Percentiles rank a stretch among this genome's conserved stretches.
Conservation (phyloP, 1,284 basidiomycete genomes). For the Cryptococcus amylolentus region DNA sequence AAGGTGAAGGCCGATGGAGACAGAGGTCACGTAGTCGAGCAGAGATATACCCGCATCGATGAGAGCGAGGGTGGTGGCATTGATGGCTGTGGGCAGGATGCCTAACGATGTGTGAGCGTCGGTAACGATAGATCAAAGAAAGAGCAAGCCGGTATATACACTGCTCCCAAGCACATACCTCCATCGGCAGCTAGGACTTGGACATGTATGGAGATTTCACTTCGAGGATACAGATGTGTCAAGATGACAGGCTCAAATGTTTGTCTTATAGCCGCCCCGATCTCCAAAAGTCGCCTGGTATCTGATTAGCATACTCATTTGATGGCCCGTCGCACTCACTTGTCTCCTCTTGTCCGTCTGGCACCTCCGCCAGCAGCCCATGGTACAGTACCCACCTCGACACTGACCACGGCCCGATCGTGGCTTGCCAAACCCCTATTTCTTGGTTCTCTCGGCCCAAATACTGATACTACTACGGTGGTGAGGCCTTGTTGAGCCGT, state of each 20-base stretch:
- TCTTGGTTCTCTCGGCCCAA: conserved; percentile 85
- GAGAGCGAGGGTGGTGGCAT: conserved; percentile 88
- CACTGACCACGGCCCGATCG: conserved; percentile 77
- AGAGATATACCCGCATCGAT: conserved; percentile 86
- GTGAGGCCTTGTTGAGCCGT: conserved; percentile 85
- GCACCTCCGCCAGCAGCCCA: conserved; percentile 81
- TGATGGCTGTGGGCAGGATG: conserved; percentile 87
- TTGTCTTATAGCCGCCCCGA: conserved; percentile 79
- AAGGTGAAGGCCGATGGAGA: conserved; percentile 68
- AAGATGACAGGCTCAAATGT: conserved; percentile 96
- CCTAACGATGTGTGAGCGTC: conserved; percentile 50
- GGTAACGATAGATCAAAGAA: background rate
- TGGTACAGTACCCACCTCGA: conserved; percentile 76
- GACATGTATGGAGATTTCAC: conserved; percentile 88
- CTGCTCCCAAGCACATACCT: conserved; percentile 40
- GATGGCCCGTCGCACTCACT: conserved; percentile 53
- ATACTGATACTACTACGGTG: conserved; percentile 77
- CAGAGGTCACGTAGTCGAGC: conserved; percentile 81
- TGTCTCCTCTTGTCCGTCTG: conserved; percentile 75
- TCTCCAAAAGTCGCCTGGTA: conserved; percentile 77
- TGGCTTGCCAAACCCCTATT: conserved; percentile 69
- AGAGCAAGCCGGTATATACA: background rate
- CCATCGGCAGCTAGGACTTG: conserved; percentile 93
- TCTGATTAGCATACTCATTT: background rate
- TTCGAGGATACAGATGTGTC: conserved; percentile 84